Base-by-base conservation (phyloP, 306 rosid genomes). In the Abrus pulchellus region DNA sequence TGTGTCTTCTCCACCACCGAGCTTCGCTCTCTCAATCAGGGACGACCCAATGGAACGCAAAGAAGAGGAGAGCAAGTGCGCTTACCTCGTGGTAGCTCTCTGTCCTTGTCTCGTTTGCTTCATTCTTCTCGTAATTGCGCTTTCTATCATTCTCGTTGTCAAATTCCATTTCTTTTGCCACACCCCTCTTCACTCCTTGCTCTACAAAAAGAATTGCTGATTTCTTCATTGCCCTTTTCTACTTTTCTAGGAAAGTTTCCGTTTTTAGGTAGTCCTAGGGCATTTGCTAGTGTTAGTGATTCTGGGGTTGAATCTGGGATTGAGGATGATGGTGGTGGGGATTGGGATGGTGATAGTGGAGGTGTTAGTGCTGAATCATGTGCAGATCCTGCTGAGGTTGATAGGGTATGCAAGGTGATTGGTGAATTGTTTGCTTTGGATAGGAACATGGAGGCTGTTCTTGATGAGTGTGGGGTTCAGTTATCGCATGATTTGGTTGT, bases 401-500 rank as follows among this genome's bases (percentile, higher is more conserved):
- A 83, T 61, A 85, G 89, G 59, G 90, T 93, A 47, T 95, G 94
- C 90, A 90, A 88, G 94, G 88, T 95, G 90, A 88, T 95, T 54
- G 92, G 87, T 49, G 98, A 95, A 81, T 90, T 95, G 97, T 89
- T 90, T 89, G 94, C 92, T 0, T 80, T 95, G 53, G 99, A 95
- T 87, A 80, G 94, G 88, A 95, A 91, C 83, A 91, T 95, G 97
- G 98, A 95, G 84, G 94, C 87, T 0, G 98, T 93, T 83, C 97
- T 95, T 14, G 96, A 95, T 88, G 93, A 89, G 72, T 87, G 85
- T 65, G 82, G 87, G 49, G 72, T 93, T 71, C 28, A 60, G 32
- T 87, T 95, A 68, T 91, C 99, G 0, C 90, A 80, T 80, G 96
- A 91, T 87, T 88, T 93, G 85, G 96, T 95, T 45, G 85, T 90